Conservation (phyloP, 2,329 filamentous ascomycete genomes). For the Diaporthe amygdali region DNA sequence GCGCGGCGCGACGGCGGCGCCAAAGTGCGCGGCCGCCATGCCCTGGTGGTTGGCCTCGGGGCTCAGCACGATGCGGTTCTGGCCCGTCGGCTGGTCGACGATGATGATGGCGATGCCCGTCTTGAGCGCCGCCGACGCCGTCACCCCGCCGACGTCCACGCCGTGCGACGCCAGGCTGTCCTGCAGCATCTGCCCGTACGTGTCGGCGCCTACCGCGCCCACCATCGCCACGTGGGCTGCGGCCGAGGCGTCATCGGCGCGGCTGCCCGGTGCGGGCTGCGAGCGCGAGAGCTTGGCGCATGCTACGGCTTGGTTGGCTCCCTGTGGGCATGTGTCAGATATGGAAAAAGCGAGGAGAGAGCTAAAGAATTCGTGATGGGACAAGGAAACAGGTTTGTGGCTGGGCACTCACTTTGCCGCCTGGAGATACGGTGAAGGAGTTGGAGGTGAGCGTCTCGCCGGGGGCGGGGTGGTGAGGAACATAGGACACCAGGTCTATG, state of each 20-base stretch:
- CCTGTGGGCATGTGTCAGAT: slow-evolving; percentile 39
- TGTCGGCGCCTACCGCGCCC: slow-evolving; percentile 74
- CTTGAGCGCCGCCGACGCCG: slow-evolving; percentile 47
- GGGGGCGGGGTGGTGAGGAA: slow-evolving; percentile 78
- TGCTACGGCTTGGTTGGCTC: slow-evolving; percentile 93
- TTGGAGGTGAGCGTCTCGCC: slow-evolving; percentile 88
- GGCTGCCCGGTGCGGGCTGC: slow-evolving; percentile 35
- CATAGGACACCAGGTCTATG: slow-evolving; percentile 89
- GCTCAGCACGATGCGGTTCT: slow-evolving; percentile 78
- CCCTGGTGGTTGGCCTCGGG: slow-evolving; percentile 70
- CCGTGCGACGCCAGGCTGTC: slow-evolving; percentile 64
- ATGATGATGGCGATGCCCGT: slow-evolving; percentile 79
- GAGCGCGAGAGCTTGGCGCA: slow-evolving; percentile 79
- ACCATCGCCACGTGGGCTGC: slow-evolving; percentile 66
- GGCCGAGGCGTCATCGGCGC: slow-evolving; percentile 52
- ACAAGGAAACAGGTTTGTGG: background rate
- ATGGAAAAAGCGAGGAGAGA: background rate
- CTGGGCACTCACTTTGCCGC: slow-evolving; percentile 67
- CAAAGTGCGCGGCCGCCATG: slow-evolving; percentile 9
- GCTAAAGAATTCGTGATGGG: background rate
- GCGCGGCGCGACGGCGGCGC: background rate
- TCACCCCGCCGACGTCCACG: slow-evolving; percentile 63
- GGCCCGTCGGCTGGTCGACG: slow-evolving; percentile 73
- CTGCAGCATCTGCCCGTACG: slow-evolving; percentile 66
- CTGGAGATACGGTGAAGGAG: slow-evolving; percentile 79